phyloP scores from a whole-genome alignment of 768 basidiomycete species.

The Pholiota conissans region DNA sequence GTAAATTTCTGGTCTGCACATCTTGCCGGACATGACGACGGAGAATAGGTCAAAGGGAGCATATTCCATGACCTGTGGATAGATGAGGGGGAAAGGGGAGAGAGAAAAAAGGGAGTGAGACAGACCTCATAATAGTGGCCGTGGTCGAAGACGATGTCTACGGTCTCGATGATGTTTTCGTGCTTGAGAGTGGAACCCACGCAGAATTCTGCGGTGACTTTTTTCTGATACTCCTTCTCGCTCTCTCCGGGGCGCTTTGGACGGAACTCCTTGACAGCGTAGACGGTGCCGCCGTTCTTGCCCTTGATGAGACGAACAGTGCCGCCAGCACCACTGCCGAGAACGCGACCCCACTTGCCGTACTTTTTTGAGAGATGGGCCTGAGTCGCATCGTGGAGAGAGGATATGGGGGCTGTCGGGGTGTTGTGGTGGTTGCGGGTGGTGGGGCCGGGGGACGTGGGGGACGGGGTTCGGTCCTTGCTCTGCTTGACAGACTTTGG shows the following conservation, averaged over 20 bases:
- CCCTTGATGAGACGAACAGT: conserved; percentile 96
- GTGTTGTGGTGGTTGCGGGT: conserved; percentile 12
- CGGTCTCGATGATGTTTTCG: conserved; percentile 94
- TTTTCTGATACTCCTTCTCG: conserved; percentile 98
- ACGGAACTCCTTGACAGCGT: conserved; percentile 97
- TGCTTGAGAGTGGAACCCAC: conserved; percentile 95
- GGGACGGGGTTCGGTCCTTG: conserved; percentile 42
- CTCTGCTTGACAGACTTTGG: conserved; percentile 36
- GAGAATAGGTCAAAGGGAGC: conserved; percentile 98
- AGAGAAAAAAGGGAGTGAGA: conserved; percentile 14
- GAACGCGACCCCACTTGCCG: conserved; percentile 95
- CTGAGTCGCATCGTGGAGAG: conserved; percentile 80
- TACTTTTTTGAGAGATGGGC: conserved; percentile 98
- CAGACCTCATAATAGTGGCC: conserved; percentile 98
- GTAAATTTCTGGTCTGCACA: conserved; percentile 97
- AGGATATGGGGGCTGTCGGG: conserved; percentile 40
- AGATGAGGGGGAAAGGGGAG: conserved; percentile 10
- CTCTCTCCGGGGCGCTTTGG: conserved; percentile 86
- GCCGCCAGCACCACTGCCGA: conserved; percentile 97
- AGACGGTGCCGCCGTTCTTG: conserved; percentile 84
- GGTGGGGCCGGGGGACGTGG: conserved; percentile 17
- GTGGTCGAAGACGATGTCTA: conserved; percentile 97
- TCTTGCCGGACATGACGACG: conserved; percentile 99
- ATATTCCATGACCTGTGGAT: conserved; percentile 93
- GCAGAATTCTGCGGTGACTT: conserved; percentile 98